Base-by-base conservation (phyloP, 2,329 filamentous ascomycete genomes). In the Periconia macrospinosa region DNA sequence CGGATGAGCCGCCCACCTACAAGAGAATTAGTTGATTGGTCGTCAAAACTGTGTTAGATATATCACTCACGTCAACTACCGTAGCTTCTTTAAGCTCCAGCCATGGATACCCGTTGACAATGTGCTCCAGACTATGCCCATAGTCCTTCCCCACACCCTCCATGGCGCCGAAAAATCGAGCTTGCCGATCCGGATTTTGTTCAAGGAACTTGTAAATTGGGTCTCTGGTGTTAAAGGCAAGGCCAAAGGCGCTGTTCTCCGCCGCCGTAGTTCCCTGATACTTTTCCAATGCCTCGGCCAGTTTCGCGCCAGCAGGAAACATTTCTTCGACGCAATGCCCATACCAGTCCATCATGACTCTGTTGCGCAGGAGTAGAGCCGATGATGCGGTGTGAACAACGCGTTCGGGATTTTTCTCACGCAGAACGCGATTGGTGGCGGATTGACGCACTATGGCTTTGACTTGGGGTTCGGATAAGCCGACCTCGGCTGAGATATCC, bases 161-260 rank as follows among this genome's bases (percentile, higher is more conserved):
- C 46, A 49, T 49, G 14, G 46, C 37, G 15, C 46, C 37, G 23
- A 49, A 14, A 27, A 49, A 49, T 7, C 46, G 46, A 41, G 46
- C 46, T 42, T 49, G 46, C 19, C n/a, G 20, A 15, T 49, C 46
- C 19, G 46, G 33, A 14, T 30, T 30, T 17, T 49, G 6, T 37
- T 49, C 46, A 15, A 49, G 30, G 15, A 41, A 49, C 46, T 49
- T 41, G 23, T 19, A 49, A 6, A 49, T 7, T 27, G 46, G n/a
- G 17, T 49, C 46, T 17, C 41, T 49, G 10, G 46, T 49, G 17
- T 49, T 49, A 35, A 49, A 49, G 9, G 46, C 46, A 35, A 49
- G 46, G 6, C 46, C 35, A 27, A 49, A 49, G 14, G 46, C 33
- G 18, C 15, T 49, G 18, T 49, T n/a, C 13, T 41, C 23, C 15